These are phyloP conservation scores for Veloporphyrellus conicus DNA, from an alignment of 1,284 basidiomycete genomes.

Conservation along the genomic window DNA sequence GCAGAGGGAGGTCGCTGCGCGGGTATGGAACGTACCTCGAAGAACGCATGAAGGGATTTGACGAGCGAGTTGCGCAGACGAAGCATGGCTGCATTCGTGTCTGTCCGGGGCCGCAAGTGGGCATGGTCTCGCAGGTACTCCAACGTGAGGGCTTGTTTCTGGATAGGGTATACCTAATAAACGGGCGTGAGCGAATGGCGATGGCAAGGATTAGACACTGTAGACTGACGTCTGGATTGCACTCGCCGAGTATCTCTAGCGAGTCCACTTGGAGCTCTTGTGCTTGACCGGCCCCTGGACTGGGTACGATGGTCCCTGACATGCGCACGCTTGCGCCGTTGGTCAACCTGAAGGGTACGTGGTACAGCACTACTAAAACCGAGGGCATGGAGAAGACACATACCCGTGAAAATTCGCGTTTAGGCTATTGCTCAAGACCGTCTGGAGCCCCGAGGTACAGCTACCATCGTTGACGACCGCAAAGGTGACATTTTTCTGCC, in stretches of 20 bases:
- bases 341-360: constrained; percentile 45
- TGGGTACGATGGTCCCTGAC: constrained; percentile 60
- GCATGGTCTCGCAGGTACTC: constrained; percentile 79
- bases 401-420: constrained; percentile 19
- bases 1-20: neutral
- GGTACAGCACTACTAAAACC: neutral
- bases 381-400: neutral
- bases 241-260: constrained; percentile 66
- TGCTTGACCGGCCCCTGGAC: constrained; percentile 66
- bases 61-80: constrained; percentile 62
- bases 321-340: constrained; percentile 73
- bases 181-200: constrained; percentile 9
- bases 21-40: constrained; percentile 51
- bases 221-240: constrained; percentile 63
- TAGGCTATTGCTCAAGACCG: constrained; percentile 51
- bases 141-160: constrained; percentile 72
- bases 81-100: constrained; percentile 66
- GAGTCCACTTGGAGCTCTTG: constrained; percentile 71
- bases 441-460: constrained; percentile 64
- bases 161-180: constrained; percentile 74
- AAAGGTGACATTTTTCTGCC: constrained; percentile 84
- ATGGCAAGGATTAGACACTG: neutral
- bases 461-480: constrained; percentile 82
- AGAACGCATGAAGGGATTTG: constrained; percentile 56
- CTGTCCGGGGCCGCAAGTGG: constrained; percentile 80